Conservation (phyloP, 108 stramenopile species). For the Skeletonema menzelii region DNA sequence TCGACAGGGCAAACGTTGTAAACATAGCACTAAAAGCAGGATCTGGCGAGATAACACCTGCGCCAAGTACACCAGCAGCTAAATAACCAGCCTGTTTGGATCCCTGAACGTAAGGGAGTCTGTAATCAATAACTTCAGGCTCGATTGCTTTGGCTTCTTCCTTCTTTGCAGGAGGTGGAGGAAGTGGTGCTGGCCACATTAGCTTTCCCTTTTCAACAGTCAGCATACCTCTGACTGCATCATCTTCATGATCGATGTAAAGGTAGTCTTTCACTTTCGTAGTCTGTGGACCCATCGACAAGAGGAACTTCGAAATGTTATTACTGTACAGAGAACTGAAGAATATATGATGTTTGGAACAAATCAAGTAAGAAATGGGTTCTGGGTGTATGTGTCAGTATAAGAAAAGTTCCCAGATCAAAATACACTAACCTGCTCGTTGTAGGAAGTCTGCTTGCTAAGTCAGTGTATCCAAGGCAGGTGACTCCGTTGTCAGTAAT, state of each 20-base stretch:
- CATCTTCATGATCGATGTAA: conserved; percentile 82
- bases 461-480: conserved; percentile 98
- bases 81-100: conserved; percentile 70
- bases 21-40: conserved; percentile 94
- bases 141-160: conserved; percentile 47
- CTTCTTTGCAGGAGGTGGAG: conserved; percentile 68
- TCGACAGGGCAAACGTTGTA: conserved; percentile 94
- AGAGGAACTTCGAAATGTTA: conserved; percentile 96
- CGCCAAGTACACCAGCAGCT: conserved; percentile 74
- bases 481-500: conserved; percentile 91
- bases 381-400: background rate
- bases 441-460: conserved; percentile 94
- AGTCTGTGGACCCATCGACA: conserved; percentile 68
- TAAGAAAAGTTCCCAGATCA: background rate
- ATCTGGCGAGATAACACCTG: conserved; percentile 91
- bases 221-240: conserved; percentile 94
- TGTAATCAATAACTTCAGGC: conserved; percentile 74
- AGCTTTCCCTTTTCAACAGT: conserved; percentile 88
- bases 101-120: conserved; percentile 69
- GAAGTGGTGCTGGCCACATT: conserved; percentile 91
- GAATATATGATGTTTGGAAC: background rate
- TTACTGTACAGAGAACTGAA: conserved; percentile 89
- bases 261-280: conserved; percentile 67
- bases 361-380: background rate
- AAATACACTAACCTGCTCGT: conserved; percentile 49